Evolutionary conservation across 2,329 filamentous ascomycete genomes (phyloP).

Genomic region (Boeremia exigua): DNA sequence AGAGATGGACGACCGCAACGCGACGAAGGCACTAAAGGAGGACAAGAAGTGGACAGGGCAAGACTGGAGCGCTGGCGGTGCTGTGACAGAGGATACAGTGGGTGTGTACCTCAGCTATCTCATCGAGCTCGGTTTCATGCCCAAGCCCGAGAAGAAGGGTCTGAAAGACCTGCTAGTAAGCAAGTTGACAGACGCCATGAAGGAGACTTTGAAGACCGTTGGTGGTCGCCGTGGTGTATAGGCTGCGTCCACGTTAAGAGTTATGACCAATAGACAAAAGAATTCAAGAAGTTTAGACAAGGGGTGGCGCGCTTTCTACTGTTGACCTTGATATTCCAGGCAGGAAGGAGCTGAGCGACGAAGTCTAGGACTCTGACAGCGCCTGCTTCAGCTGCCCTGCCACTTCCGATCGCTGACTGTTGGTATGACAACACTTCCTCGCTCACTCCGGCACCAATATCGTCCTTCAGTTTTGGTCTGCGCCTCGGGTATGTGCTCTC

Average conservation of each 20-base stretch:
- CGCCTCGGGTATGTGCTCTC: too few species aligned
- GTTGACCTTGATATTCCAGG: background rate
- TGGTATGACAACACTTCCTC: too few species aligned
- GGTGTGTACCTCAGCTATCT: slow-evolving; percentile 70
- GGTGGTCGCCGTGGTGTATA: slow-evolving; percentile 41
- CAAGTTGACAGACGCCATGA: slow-evolving; percentile 41
- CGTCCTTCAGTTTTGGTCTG: too few species aligned
- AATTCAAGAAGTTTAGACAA: background rate
- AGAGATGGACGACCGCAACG: slow-evolving; percentile 76
- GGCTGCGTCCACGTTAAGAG: background rate
- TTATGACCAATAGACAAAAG: background rate
- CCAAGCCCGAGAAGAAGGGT: slow-evolving; percentile 40
- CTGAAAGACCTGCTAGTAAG: slow-evolving; percentile 35
- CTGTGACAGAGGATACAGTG: slow-evolving; percentile 66
- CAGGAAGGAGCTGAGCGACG: background rate
- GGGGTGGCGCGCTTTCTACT: background rate
- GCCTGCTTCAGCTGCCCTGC: background rate
- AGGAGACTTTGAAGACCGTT: slow-evolving; percentile 42
- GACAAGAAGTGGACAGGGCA: slow-evolving; percentile 66
- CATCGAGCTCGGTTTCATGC: slow-evolving; percentile 67
- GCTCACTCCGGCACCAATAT: too few species aligned
- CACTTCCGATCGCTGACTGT: background rate
- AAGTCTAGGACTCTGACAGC: background rate
- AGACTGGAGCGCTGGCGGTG: slow-evolving; percentile 62
- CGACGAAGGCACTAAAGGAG: slow-evolving; percentile 66